Evolutionary conservation across 2,329 filamentous ascomycete species (phyloP).

Genomic region (Colletotrichum spinosum): DNA sequence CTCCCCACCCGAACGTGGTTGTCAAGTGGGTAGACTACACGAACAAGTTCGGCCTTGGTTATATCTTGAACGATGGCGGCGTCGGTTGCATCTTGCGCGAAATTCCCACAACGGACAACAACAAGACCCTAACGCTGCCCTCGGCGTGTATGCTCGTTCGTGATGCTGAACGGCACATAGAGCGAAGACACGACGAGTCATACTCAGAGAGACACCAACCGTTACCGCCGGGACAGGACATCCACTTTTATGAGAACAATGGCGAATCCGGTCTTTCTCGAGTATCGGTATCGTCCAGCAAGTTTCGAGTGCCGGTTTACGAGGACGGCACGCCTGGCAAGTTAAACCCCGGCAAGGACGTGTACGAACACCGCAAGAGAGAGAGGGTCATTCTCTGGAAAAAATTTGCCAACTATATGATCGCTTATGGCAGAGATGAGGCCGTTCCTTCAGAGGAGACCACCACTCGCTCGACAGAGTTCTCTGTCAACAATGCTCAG

Average conservation of each 20-base stretch:
- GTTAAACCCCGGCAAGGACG: slow-evolving; percentile 71
- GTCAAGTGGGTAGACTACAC: slow-evolving; percentile 92
- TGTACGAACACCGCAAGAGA: slow-evolving; percentile 74
- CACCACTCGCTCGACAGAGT: slow-evolving; percentile 49
- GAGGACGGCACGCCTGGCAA: slow-evolving; percentile 71
- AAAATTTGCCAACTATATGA: slow-evolving; percentile 82
- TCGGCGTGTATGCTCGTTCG: slow-evolving; percentile 79
- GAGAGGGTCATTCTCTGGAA: slow-evolving; percentile 77
- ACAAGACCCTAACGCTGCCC: slow-evolving; percentile 66
- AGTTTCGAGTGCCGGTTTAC: slow-evolving; percentile 67
- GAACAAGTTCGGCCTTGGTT: slow-evolving; percentile 86
- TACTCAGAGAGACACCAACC: slow-evolving; percentile 71
- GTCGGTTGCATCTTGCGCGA: slow-evolving; percentile 77
- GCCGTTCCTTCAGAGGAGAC: slow-evolving; percentile 61
- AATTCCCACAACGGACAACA: slow-evolving; percentile 64
- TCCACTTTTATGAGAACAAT: slow-evolving; percentile 82
- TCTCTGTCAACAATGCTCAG: slow-evolving; percentile 40
- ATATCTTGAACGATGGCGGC: slow-evolving; percentile 84
- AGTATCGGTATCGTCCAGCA: slow-evolving; percentile 73
- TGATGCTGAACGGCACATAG: slow-evolving; percentile 77
- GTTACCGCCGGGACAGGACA: slow-evolving; percentile 71
- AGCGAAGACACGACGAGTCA: slow-evolving; percentile 66
- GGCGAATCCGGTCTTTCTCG: slow-evolving; percentile 72
- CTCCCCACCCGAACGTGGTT: slow-evolving; percentile 71
- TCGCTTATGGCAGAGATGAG: slow-evolving; percentile 79